A percentile compares a stretch with the other conserved stretches of the same genome.
Evolutionary conservation across 176 grass and related monocot genomes (phyloP).

Genomic region (Aegilops sharonensis): DNA sequence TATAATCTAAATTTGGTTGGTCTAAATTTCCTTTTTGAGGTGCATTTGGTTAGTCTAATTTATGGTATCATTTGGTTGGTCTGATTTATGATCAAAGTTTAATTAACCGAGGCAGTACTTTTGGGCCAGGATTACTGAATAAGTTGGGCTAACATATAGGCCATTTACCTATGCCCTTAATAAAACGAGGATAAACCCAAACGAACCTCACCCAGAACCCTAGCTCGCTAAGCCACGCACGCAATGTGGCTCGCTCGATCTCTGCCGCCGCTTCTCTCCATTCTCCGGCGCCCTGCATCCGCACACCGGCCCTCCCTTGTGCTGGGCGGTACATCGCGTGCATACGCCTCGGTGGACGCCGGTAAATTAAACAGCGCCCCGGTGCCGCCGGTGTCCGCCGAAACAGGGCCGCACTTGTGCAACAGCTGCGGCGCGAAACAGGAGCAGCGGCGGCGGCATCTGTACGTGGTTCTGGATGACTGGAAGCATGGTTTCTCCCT

Average conservation of each 20-base stretch:
- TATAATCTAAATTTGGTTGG: too few species aligned
- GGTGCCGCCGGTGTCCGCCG: too few species aligned
- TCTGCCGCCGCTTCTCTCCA: background rate
- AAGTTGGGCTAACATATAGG: too few species aligned
- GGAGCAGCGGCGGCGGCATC: background rate
- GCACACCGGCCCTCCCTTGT: background rate
- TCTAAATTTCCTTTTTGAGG: too few species aligned
- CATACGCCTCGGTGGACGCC: background rate
- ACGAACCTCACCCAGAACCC: background rate
- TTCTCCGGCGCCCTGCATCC: background rate
- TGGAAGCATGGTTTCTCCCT: background rate
- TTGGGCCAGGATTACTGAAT: too few species aligned
- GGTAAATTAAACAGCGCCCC: background rate
- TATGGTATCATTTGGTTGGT: too few species aligned
- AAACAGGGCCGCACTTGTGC: background rate
- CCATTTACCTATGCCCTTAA: too few species aligned
- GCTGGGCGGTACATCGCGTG: background rate
- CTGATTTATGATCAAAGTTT: too few species aligned
- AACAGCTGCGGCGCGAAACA: background rate
- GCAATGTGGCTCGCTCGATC: background rate
- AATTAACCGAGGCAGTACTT: too few species aligned
- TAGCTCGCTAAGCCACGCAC: background rate
- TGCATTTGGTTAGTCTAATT: too few species aligned
- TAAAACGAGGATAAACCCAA: background rate
- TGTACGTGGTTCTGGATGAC: background rate